phyloP scores from a whole-genome alignment of 2,329 filamentous ascomycete species.

The Fusarium sp. region DNA sequence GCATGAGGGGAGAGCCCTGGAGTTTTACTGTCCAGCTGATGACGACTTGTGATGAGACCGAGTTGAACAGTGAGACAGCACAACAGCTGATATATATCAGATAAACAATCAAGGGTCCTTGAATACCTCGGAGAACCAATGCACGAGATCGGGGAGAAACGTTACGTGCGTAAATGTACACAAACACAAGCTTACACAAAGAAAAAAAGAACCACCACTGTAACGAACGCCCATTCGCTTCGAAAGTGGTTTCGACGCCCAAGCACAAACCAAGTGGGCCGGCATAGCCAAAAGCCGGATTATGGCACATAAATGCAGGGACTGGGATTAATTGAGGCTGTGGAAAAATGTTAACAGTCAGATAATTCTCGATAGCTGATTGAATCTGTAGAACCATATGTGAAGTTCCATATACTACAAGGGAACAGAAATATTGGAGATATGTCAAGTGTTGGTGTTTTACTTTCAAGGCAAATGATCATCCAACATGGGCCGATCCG shows the following conservation, averaged over 20 bases:
- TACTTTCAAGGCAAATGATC: not conserved
- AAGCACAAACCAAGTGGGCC: conserved; percentile 44
- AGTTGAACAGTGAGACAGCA: conserved; percentile 13
- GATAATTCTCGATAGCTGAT: conserved; percentile 13
- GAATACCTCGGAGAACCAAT: not conserved
- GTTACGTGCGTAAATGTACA: conserved; percentile 11
- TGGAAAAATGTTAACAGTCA: conserved; percentile 9
- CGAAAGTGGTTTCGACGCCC: conserved; percentile 32
- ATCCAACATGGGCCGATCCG: conserved; percentile 4
- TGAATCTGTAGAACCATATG: not conserved
- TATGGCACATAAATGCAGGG: conserved; percentile 36
- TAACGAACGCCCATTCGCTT: not conserved
- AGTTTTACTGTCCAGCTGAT: conserved; percentile 38
- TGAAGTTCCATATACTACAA: not conserved
- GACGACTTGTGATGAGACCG: conserved; percentile 37
- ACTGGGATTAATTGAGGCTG: conserved; percentile 24
- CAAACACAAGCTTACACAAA: conserved; percentile 9
- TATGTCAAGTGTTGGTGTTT: not conserved
- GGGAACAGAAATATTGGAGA: not conserved
- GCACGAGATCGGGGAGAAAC: conserved; percentile 17
- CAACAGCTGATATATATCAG: conserved; percentile 22
- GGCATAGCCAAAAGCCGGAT: conserved; percentile 41
- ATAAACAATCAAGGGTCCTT: not conserved
- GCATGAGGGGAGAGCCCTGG: conserved; percentile 7
- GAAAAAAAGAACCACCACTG: conserved; percentile 8